A percentile compares a stretch with the other conserved stretches of the same genome.
Evolutionary conservation across 148 eudicot species (phyloP).

Genomic region (Simmondsia chinensis): DNA sequence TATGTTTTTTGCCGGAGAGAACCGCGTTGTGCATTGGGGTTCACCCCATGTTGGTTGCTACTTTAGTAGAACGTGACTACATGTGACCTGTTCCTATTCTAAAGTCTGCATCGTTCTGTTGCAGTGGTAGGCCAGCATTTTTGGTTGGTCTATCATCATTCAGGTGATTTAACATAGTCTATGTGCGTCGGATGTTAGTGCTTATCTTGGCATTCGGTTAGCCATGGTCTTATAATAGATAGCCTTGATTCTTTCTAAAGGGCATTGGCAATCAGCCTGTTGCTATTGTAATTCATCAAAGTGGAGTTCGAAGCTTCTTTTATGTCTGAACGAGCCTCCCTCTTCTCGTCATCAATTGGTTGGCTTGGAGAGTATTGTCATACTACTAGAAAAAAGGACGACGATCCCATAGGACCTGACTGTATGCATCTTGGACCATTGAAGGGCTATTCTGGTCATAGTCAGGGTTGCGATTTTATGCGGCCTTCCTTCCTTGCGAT

Average conservation of each 20-base stretch:
- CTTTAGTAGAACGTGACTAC: no score
- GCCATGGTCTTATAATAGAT: no score
- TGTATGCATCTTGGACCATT: constrained; percentile 55
- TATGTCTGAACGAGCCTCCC: constrained; percentile 68
- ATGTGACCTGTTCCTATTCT: no score
- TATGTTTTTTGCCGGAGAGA: no score
- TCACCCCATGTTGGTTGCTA: no score
- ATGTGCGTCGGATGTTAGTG: no score
- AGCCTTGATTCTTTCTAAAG: constrained; percentile 16
- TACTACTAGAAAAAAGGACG: constrained; percentile 39
- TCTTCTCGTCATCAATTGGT: constrained; percentile 52
- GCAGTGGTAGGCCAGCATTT: no score
- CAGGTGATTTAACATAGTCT: no score
- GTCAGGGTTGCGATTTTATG: constrained; percentile 32
- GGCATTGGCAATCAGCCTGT: constrained; percentile 31
- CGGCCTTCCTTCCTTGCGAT: constrained; percentile 20
- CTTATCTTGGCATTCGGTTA: no score
- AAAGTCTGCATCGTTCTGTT: no score
- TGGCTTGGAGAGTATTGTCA: constrained; percentile 69
- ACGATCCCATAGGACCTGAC: constrained; percentile 18
- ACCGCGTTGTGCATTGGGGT: no score
- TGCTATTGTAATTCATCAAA: constrained; percentile 24
- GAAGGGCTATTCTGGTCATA: constrained; percentile 22
- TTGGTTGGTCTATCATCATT: no score
- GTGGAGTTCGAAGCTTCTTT: constrained; percentile 69